Conservation (phyloP, 176 grass and related monocot species). For the Otatea glauca region DNA sequence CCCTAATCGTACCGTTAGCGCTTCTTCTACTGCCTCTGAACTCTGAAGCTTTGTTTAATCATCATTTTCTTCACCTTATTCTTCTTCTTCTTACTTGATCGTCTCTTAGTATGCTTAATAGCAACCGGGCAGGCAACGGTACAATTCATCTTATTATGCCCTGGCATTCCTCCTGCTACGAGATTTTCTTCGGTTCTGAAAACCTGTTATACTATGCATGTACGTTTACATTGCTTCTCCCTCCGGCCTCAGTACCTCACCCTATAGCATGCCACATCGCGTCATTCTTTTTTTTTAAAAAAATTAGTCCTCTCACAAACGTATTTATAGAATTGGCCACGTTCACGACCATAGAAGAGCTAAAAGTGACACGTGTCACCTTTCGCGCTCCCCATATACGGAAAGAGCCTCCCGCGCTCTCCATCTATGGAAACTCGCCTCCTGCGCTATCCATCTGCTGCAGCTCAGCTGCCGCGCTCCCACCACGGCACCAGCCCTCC, state of each 20-base stretch:
- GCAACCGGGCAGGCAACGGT: background rate
- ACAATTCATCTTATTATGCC: background rate
- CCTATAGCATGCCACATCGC: background rate
- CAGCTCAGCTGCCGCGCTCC: too few species aligned
- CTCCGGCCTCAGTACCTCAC: background rate
- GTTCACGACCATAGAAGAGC: too few species aligned
- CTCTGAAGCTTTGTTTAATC: background rate
- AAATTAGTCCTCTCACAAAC: too few species aligned
- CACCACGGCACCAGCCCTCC: too few species aligned
- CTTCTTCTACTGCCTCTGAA: background rate
- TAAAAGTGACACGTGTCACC: too few species aligned
- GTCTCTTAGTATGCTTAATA: background rate
- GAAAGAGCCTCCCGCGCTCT: too few species aligned
- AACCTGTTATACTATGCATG: background rate
- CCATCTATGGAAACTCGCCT: too few species aligned
- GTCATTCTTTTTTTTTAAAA: too few species aligned
- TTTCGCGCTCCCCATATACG: too few species aligned
- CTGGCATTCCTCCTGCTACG: background rate
- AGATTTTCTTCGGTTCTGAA: background rate
- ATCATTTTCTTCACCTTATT: background rate
- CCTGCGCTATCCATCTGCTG: too few species aligned
- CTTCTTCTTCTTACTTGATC: background rate
- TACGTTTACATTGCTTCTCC: background rate
- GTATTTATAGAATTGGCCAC: too few species aligned
- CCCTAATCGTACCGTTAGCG: constrained; percentile 49